Evolutionary conservation across 2,329 filamentous ascomycete genomes (phyloP).

Genomic region (Diplodia scrobiculata): DNA sequence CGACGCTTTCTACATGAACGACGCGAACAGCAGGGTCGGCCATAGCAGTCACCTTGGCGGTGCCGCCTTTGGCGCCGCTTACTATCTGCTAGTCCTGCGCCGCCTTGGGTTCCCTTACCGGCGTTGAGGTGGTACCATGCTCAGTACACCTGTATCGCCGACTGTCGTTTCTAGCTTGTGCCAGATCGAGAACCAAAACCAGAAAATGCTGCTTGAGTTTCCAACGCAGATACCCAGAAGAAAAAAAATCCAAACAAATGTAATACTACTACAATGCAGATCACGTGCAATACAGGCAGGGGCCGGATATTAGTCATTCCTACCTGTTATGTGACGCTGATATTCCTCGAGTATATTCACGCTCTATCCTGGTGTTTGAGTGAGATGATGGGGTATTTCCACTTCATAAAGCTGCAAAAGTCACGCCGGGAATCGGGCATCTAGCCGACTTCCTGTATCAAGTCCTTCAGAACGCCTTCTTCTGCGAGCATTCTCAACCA

Average conservation of each 20-base stretch:
- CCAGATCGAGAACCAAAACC: too few species aligned
- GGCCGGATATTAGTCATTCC: background rate
- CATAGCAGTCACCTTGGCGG: slow-evolving; percentile 54
- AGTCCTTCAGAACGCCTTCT: slow-evolving; percentile 47
- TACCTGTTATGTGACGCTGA: background rate
- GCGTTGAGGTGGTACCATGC: background rate
- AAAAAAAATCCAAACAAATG: background rate
- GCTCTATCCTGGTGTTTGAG: background rate
- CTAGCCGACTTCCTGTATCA: slow-evolving; percentile 27
- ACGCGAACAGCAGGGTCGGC: slow-evolving; percentile 36
- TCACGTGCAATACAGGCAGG: background rate
- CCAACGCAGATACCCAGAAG: background rate
- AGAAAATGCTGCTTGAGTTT: background rate
- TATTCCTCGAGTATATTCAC: background rate
- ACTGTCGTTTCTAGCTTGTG: background rate
- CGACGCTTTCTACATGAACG: slow-evolving; percentile 47
- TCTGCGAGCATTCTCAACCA: slow-evolving; percentile 72
- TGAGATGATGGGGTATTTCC: background rate
- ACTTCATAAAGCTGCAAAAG: background rate
- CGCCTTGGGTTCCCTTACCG: background rate
- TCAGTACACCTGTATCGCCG: background rate
- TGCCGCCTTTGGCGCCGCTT: slow-evolving; percentile 43
- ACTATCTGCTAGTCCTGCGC: slow-evolving; percentile 36
- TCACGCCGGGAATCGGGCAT: background rate
- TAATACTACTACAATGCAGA: background rate